Conservation (phyloP, 2,329 filamentous ascomycete species). For the Phialophora macrospora region DNA sequence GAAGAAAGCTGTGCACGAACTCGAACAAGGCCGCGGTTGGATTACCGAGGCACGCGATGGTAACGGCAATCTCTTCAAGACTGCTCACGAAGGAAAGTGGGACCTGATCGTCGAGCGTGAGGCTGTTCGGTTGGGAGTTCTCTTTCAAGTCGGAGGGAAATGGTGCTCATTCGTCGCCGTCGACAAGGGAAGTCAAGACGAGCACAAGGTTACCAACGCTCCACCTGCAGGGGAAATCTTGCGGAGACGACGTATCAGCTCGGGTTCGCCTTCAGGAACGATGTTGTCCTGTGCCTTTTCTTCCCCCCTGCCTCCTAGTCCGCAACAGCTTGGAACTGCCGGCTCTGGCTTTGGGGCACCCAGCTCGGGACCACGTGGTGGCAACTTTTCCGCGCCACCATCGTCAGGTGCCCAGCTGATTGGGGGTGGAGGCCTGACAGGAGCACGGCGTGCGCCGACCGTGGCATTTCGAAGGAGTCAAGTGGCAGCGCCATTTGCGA, state of each 20-base stretch:
- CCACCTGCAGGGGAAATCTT: neutral
- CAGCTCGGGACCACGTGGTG: neutral
- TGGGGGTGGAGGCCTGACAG: too few species aligned
- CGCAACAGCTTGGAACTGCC: neutral
- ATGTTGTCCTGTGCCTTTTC: neutral
- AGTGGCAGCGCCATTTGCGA: neutral
- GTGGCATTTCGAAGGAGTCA: neutral
- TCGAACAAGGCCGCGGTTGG: slow-evolving; percentile 74
- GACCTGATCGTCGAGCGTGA: slow-evolving; percentile 67
- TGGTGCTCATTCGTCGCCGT: slow-evolving; percentile 76
- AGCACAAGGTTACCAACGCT: neutral
- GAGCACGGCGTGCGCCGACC: neutral
- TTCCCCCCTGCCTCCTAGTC: neutral
- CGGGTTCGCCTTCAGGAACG: neutral
- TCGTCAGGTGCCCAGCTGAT: too few species aligned
- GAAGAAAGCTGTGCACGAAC: slow-evolving; percentile 68
- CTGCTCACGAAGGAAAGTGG: slow-evolving; percentile 58
- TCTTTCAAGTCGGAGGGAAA: slow-evolving; percentile 70
- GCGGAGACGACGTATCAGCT: neutral
- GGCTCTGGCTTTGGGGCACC: neutral
- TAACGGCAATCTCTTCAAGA: slow-evolving; percentile 52
- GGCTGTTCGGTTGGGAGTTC: slow-evolving; percentile 67
- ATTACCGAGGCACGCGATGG: slow-evolving; percentile 57
- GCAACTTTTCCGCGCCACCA: too few species aligned
- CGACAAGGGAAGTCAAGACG: slow-evolving; percentile 46